Percentiles rank a stretch among this genome's conserved stretches.
phyloP scores from a whole-genome alignment of 768 basidiomycete species.

The Phylloporus scabripes region DNA sequence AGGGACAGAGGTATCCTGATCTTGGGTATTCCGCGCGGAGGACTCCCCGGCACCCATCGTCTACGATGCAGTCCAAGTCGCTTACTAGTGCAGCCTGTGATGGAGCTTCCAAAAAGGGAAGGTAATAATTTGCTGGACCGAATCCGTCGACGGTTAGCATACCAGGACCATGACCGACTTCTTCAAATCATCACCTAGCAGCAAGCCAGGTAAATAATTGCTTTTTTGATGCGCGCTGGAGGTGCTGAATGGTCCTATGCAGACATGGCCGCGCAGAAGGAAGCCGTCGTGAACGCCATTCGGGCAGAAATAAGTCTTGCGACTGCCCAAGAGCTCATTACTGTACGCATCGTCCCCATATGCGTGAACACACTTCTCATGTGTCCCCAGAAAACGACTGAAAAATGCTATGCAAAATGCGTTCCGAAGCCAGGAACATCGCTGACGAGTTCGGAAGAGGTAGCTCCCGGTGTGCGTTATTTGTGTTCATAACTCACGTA shows the following conservation, averaged over 20 bases:
- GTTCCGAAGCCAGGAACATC: slow-evolving; percentile 69
- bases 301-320: slow-evolving; percentile 64
- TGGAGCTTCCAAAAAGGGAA: slow-evolving; percentile 14
- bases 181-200: slow-evolving; percentile 35
- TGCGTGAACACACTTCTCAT: background rate
- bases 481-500: background rate
- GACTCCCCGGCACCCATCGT: slow-evolving; percentile 71
- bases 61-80: background rate
- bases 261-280: slow-evolving; percentile 38
- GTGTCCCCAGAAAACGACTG: slow-evolving; percentile 59
- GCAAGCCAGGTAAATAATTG: slow-evolving; percentile 22
- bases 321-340: slow-evolving; percentile 79
- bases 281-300: slow-evolving; percentile 55
- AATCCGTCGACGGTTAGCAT: too few species aligned
- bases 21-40: slow-evolving; percentile 33
- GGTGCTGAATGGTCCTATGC: background rate
- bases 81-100: background rate
- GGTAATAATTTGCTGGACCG: background rate
- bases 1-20: slow-evolving; percentile 26
- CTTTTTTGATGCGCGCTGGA: background rate
- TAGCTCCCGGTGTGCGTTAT: slow-evolving; percentile 21
- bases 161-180: slow-evolving; percentile 51
- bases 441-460: slow-evolving; percentile 69
- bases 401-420: slow-evolving; percentile 75
- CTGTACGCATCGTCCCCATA: slow-evolving; percentile 37